Evolutionary conservation across 345 rosid species (phyloP).

Genomic region (Dipteronia dyeriana): DNA sequence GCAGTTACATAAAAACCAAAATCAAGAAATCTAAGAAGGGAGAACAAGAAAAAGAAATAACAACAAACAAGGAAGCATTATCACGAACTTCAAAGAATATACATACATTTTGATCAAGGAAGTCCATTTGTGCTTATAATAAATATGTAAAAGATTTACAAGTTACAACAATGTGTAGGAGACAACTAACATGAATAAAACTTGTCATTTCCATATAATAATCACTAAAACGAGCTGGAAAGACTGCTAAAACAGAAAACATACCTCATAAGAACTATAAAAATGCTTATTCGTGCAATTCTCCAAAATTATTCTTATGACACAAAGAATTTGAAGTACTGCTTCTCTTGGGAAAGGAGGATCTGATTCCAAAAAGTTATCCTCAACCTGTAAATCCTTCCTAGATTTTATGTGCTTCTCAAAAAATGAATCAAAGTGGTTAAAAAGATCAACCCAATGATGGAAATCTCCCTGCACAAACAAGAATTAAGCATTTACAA

Average conservation of each 20-base stretch:
- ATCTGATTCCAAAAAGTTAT: slow-evolving; percentile 64
- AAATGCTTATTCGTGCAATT: slow-evolving; percentile 95
- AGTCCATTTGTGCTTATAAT: not conserved
- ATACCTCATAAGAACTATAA: slow-evolving; percentile 92
- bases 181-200: not conserved
- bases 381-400: slow-evolving; percentile 83
- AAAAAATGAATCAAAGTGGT: slow-evolving; percentile 88
- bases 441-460: slow-evolving; percentile 98
- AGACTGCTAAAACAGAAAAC: slow-evolving; percentile 16
- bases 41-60: not conserved
- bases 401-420: slow-evolving; percentile 86
- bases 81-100: not conserved
- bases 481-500: slow-evolving; percentile 13
- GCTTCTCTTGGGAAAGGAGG: slow-evolving; percentile 87
- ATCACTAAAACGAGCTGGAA: not conserved
- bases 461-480: slow-evolving; percentile 89
- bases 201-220: not conserved
- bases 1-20: slow-evolving; percentile 39
- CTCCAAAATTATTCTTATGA: slow-evolving; percentile 84
- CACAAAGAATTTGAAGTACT: slow-evolving; percentile 89
- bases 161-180: not conserved
- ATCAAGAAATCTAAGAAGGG: slow-evolving; percentile 17
- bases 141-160: not conserved
- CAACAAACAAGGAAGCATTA: not conserved
- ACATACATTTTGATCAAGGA: not conserved